Evolutionary conservation across 2,329 filamentous ascomycete genomes (phyloP), one percentile per base, ranked within the genome.

Genomic region (Didymella exigua): DNA sequence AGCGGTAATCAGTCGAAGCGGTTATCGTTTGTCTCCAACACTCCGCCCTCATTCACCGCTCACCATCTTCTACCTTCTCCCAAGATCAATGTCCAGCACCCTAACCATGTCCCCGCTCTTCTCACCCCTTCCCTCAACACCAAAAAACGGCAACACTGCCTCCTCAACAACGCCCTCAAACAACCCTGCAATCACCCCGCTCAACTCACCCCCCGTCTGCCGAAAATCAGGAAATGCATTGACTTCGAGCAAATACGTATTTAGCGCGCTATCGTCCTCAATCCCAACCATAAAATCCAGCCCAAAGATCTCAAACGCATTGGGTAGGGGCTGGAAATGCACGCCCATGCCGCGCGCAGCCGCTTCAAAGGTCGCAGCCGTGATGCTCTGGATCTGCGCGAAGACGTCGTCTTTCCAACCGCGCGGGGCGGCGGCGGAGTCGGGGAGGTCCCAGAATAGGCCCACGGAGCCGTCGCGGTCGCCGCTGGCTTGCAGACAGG

Each of bases 211-310:
- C 0, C 95, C 95, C 14, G 92, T 96, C 84, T 98, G 93, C 69
- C 84, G 87, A 71, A 98, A 98, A 77, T 99, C 95, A 9, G 95
- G 95, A 76, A 96, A 99, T 0, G 93, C 91, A 78, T 99, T 99
- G 27, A 96, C 85, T 78, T 99, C 95, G 52, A 99, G 78, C 68
- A 99, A 73, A 86, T 87, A 97, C 3, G 86, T 84, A 3, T 69
- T 81, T 36, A 74, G 18, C 2, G 53, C 49, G 0, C 86, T 87
- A 8, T 73, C 67, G 0, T 72, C 81, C 67, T 72, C 71, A 3
- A 70, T 38, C 0, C 66, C 60, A 9, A 97, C 87, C 67, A 99
- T 75, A 71, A 95, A 99, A 73, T 99, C 95, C 36, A 98, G 75
- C 0, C 95, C 95, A 72, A 90, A 99, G 7, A 96, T 80, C 78